phyloP scores from a whole-genome alignment of 2,329 filamentous ascomycete genomes.

The Diaporthe longicolla region DNA sequence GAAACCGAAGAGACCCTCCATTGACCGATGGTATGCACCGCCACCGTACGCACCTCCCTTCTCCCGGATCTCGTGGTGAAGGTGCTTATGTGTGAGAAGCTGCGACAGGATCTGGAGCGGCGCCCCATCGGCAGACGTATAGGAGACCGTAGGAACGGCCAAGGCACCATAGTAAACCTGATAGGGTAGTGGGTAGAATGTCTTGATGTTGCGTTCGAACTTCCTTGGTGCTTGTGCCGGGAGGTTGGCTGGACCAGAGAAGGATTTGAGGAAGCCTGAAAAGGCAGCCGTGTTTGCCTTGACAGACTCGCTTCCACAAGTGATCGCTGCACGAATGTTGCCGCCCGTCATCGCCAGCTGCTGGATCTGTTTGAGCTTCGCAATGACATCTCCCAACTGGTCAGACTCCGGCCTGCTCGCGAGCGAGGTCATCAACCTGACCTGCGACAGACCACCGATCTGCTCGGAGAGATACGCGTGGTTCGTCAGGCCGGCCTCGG shows the following conservation, averaged over 20 bases:
- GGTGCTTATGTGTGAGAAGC: conserved; percentile 93
- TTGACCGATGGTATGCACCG: conserved; percentile 83
- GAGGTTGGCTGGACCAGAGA: conserved; percentile 64
- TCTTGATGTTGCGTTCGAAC: conserved; percentile 71
- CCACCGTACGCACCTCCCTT: conserved; percentile 98
- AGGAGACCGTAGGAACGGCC: conserved; percentile 86
- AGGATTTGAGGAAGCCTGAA: conserved; percentile 75
- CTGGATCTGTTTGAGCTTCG: conserved; percentile 89
- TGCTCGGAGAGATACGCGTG: conserved; percentile 84
- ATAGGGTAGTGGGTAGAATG: conserved; percentile 94
- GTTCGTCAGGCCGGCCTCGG: conserved; percentile 83
- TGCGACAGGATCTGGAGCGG: conserved; percentile 91
- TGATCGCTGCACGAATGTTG: conserved; percentile 84
- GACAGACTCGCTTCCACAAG: conserved; percentile 84
- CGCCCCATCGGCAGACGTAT: conserved; percentile 81
- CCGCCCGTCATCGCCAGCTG: conserved; percentile 78
- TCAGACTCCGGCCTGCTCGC: conserved; percentile 80
- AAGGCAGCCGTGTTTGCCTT: conserved; percentile 79
- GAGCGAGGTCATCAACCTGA: conserved; percentile 85
- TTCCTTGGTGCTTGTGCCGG: conserved; percentile 51
- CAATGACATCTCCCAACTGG: conserved; percentile 80
- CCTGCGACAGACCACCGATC: conserved; percentile 89
- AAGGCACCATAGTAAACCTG: conserved; percentile 96
- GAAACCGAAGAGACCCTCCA: conserved; percentile 92
- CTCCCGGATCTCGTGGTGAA: conserved; percentile 97